phyloP scores from a whole-genome alignment of 176 grass and related monocot species.

The Rhynchospora breviuscula region DNA sequence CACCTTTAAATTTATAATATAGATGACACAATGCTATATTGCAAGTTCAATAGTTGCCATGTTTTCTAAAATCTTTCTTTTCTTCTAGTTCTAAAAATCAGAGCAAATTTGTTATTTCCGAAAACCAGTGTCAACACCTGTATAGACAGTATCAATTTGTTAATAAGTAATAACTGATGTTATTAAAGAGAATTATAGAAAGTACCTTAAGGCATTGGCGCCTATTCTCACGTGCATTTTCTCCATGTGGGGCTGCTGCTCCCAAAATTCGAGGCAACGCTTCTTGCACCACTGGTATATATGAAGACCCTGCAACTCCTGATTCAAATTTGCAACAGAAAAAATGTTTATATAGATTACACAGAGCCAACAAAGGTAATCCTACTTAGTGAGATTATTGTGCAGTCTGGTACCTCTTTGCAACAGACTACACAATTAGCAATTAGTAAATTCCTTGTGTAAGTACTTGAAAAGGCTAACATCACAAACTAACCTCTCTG shows the following conservation, averaged over 20 bases:
- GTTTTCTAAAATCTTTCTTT: not conserved
- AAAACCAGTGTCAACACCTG: no score
- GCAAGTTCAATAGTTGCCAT: not conserved
- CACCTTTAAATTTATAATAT: not conserved
- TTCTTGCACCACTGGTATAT: slow-evolving; percentile 68
- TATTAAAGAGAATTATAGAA: slow-evolving; percentile 22
- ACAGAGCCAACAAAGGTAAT: not conserved
- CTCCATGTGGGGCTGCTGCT: slow-evolving; percentile 78
- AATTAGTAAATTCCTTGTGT: not conserved
- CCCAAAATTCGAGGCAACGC: slow-evolving; percentile 72
- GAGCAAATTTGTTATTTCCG: not conserved
- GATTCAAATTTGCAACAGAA: slow-evolving; percentile 29
- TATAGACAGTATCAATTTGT: no score
- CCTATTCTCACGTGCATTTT: slow-evolving; percentile 84
- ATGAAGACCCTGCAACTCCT: slow-evolving; percentile 77
- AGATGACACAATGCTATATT: not conserved
- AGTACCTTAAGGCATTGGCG: slow-evolving; percentile 89
- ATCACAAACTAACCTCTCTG: slow-evolving; percentile 51
- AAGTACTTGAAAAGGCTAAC: not conserved
- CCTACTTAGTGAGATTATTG: not conserved
- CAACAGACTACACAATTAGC: not conserved
- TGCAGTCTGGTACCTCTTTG: not conserved
- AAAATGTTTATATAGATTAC: slow-evolving; percentile 3
- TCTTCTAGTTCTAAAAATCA: not conserved
- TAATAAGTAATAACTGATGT: not conserved